phyloP scores from a whole-genome alignment of 164 flowering plant species.

The Paratinospora sagittata region DNA sequence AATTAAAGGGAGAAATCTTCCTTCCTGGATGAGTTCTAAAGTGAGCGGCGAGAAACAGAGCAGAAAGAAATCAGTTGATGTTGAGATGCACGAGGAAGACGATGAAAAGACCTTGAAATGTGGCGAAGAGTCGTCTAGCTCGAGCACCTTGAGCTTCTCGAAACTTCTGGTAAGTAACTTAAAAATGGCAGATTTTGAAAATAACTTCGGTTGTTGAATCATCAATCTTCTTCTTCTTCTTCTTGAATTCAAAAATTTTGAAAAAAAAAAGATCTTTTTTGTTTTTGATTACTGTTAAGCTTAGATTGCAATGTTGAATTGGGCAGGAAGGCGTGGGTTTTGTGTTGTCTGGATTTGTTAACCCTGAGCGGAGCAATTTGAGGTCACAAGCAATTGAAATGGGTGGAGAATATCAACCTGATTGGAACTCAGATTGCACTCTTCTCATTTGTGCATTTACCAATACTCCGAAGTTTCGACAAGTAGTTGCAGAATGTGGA shows the following conservation, averaged over 20 bases:
- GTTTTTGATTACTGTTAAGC: too few relatives aligned
- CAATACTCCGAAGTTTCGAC: slow-evolving; percentile 91
- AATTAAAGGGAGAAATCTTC: slow-evolving; percentile 38
- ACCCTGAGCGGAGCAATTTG: slow-evolving; percentile 74
- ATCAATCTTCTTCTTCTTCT: not conserved
- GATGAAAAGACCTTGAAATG: slow-evolving; percentile 9
- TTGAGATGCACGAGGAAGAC: not conserved
- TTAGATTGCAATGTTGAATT: slow-evolving; percentile 9
- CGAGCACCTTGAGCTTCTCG: slow-evolving; percentile 28
- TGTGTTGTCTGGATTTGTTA: slow-evolving; percentile 91
- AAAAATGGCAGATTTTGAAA: not conserved
- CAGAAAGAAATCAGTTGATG: slow-evolving; percentile 27
- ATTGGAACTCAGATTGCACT: slow-evolving; percentile 83
- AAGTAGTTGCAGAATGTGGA: slow-evolving; percentile 77
- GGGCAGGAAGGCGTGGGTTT: slow-evolving; percentile 89
- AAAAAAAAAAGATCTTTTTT: too few relatives aligned
- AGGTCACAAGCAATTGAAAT: slow-evolving; percentile 80
- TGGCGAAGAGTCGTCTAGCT: slow-evolving; percentile 10
- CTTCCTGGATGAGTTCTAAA: slow-evolving; percentile 71
- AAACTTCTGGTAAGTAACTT: slow-evolving; percentile 61
- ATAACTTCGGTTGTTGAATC: not conserved
- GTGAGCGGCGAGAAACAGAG: slow-evolving; percentile 17
- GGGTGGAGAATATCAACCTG: slow-evolving; percentile 85
- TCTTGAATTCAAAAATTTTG: not conserved
- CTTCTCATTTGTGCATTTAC: slow-evolving; percentile 85